Conservation (phyloP, 176 grass and related monocot species). For the Typha latifolia region DNA sequence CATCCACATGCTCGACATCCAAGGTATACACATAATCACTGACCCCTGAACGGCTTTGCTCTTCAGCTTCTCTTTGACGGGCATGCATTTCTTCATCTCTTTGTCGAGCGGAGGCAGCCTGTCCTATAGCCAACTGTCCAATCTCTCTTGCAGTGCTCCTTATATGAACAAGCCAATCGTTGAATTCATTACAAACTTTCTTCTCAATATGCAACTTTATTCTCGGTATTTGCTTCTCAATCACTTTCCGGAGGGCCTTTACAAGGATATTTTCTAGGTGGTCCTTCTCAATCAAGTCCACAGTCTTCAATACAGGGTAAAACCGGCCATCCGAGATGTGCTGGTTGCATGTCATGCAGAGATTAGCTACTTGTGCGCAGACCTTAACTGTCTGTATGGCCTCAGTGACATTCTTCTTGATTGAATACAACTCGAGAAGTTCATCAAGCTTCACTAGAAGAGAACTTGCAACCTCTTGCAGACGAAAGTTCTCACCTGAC, state of each 20-base stretch:
- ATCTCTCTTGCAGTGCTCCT: conserved; percentile 56
- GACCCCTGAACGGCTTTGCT: conserved; percentile 40
- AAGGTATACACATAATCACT: conserved; percentile 54
- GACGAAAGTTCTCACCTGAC: conserved; percentile 35
- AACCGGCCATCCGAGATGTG: conserved; percentile 38
- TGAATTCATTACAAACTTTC: conserved; percentile 65
- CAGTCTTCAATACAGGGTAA: conserved; percentile 53
- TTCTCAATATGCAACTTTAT: conserved; percentile 71
- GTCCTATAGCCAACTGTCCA: conserved; percentile 56
- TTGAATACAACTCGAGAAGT: conserved; percentile 43
- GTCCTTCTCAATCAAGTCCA: conserved; percentile 66
- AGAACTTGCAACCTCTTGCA: conserved; percentile 47
- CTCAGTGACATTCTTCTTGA: conserved; percentile 46
- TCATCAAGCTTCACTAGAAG: conserved; percentile 52
- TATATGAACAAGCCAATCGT: conserved; percentile 72
- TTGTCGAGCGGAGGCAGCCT: conserved; percentile 38
- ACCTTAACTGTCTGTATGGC: conserved; percentile 46
- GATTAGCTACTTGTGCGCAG: conserved; percentile 40
- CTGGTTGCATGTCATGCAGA: conserved; percentile 57
- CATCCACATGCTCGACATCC: conserved; percentile 41
- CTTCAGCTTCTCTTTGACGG: conserved; percentile 60
- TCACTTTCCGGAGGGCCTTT: conserved; percentile 44
- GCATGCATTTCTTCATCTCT: conserved; percentile 41
- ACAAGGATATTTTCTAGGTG: conserved; percentile 54
- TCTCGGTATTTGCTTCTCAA: conserved; percentile 57